Percentiles rank a stretch among this genome's conserved stretches.
Conservation (phyloP, 2,329 filamentous ascomycete genomes). For the Alternaria gansuensis region DNA sequence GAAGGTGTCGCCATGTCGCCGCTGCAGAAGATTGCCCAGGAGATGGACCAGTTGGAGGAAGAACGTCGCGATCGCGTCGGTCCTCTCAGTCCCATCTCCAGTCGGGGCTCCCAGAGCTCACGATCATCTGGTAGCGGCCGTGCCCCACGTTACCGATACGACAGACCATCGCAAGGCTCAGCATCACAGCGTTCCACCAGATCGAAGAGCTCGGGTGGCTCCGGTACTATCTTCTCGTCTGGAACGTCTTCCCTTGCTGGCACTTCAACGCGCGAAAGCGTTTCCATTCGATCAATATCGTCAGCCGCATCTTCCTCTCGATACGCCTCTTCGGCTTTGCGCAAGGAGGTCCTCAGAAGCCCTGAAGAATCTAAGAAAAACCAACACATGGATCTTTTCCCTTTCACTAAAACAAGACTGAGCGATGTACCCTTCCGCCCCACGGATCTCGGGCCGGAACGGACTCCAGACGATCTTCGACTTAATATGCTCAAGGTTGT, state of each 20-base stretch:
- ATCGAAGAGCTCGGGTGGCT: constrained; percentile 44
- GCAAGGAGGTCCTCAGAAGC: constrained; percentile 81
- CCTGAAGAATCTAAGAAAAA: constrained; percentile 71
- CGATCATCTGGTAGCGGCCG: constrained; percentile 61
- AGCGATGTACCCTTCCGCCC: constrained; percentile 84
- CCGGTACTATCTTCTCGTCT: constrained; percentile 74
- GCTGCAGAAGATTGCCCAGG: constrained; percentile 76
- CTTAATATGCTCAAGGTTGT: constrained; percentile 92
- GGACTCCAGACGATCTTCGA: constrained; percentile 75
- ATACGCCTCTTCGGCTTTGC: constrained; percentile 71
- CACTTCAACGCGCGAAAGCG: constrained; percentile 59
- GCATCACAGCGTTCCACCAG: constrained; percentile 28
- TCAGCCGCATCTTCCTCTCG: constrained; percentile 58
- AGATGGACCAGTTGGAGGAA: constrained; percentile 70
- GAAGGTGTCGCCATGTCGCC: constrained; percentile 70
- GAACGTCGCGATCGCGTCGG: constrained; percentile 70
- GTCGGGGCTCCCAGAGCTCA: constrained; percentile 68
- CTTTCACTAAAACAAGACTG: constrained; percentile 80
- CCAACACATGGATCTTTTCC: constrained; percentile 78
- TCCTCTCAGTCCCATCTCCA: constrained; percentile 72
- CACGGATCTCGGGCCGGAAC: constrained; percentile 61
- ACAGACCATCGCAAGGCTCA: constrained; percentile 49
- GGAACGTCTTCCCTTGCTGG: constrained; percentile 64
- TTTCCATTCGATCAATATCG: constrained; percentile 63
- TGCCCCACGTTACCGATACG: constrained; percentile 57